phyloP scores from a whole-genome alignment of 495 filamentous ascomycete genomes.

The Collariella sp. region DNA sequence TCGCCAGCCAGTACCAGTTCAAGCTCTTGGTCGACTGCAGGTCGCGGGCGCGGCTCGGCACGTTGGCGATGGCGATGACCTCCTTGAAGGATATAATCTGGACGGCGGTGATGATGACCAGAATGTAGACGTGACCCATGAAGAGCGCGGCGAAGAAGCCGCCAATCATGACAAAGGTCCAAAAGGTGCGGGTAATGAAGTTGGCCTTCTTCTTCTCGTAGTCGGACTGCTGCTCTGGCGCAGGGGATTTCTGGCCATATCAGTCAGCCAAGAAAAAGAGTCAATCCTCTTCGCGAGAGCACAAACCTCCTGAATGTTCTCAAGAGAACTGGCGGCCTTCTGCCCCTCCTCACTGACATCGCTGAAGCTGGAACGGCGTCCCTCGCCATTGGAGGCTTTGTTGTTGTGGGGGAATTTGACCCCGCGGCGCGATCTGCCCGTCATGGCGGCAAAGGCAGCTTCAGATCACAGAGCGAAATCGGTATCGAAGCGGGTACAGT shows the following conservation, averaged over 20 bases:
- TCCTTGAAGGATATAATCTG: slow-evolving; percentile 99
- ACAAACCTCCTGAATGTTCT: slow-evolving; percentile 33
- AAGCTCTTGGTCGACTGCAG: slow-evolving; percentile 88
- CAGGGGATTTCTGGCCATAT: slow-evolving; percentile 23
- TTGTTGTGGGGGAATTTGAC: slow-evolving; percentile 70
- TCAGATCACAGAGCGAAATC: too few relatives aligned
- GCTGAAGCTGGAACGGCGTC: slow-evolving; percentile 63
- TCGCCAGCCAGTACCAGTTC: slow-evolving; percentile 99
- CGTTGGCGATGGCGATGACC: slow-evolving; percentile 94
- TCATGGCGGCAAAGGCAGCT: slow-evolving; percentile 14
- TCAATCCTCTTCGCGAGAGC: not conserved
- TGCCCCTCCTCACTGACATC: slow-evolving; percentile 67
- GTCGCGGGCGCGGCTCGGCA: slow-evolving; percentile 82
- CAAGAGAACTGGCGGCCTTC: slow-evolving; percentile 34
- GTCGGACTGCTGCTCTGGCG: slow-evolving; percentile 44
- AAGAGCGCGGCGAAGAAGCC: slow-evolving; percentile 87
- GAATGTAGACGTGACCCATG: slow-evolving; percentile 93
- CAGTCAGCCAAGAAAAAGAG: not conserved
- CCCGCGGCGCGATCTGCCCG: slow-evolving; percentile 49
- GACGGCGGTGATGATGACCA: slow-evolving; percentile 80
- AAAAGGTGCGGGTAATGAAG: slow-evolving; percentile 95
- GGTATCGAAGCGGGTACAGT: not conserved
- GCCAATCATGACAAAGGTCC: slow-evolving; percentile 96
- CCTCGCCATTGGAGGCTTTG: slow-evolving; percentile 39
- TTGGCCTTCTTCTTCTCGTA: slow-evolving; percentile 98